Conservation (phyloP, 139 green algal species). For the Picochlorum sp. region DNA sequence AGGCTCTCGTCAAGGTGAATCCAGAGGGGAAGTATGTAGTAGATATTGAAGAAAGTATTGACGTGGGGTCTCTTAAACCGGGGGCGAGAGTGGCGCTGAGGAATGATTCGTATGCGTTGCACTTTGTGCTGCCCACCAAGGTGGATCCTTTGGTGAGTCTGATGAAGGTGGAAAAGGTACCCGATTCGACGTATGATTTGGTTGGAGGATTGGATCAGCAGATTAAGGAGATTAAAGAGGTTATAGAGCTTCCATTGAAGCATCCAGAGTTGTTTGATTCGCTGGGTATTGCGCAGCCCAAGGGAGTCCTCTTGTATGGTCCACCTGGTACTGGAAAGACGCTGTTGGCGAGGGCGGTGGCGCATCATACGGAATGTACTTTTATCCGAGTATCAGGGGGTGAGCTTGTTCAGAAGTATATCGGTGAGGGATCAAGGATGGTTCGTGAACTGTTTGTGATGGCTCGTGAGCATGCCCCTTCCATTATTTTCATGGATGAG, state of each 20-base stretch:
- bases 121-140: slow-evolving; percentile 92
- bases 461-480: slow-evolving; percentile 91
- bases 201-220: slow-evolving; percentile 98
- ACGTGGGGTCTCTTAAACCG: slow-evolving; percentile 64
- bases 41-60: slow-evolving; percentile 90
- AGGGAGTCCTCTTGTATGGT: slow-evolving; percentile 45
- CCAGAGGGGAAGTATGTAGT: slow-evolving; percentile 98
- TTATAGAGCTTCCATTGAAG: slow-evolving; percentile 99
- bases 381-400: slow-evolving; percentile 97
- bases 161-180: slow-evolving; percentile 99
- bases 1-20: slow-evolving; percentile 98
- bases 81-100: slow-evolving; percentile 85
- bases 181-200: slow-evolving; percentile 99
- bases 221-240: slow-evolving; percentile 99
- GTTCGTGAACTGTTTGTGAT: slow-evolving; percentile 99
- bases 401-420: slow-evolving; percentile 99
- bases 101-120: slow-evolving; percentile 96
- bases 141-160: slow-evolving; percentile 79
- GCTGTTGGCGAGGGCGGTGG: slow-evolving; percentile 88
- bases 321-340: slow-evolving; percentile 80
- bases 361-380: slow-evolving; percentile 99
- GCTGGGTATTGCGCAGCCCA: slow-evolving; percentile 96
- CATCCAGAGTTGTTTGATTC: slow-evolving; percentile 99
- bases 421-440: slow-evolving; percentile 97
- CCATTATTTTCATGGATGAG: slow-evolving; percentile 98